Conservation (phyloP, 208 protist species). For the Leishmania turanica region DNA sequence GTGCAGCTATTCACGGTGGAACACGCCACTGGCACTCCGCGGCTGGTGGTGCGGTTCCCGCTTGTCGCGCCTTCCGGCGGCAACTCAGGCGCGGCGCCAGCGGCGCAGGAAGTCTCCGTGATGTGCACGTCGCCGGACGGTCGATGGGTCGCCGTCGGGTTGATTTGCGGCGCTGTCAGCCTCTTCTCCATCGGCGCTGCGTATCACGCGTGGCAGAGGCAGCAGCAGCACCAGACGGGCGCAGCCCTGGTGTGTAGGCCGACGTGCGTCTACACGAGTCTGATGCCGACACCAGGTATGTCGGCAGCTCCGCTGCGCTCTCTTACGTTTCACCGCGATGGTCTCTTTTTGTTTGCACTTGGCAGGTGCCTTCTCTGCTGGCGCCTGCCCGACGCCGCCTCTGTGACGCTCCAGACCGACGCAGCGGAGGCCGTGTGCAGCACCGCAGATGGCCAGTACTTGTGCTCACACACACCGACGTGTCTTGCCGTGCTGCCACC, state of each 20-base stretch:
- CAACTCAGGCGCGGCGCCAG: not conserved
- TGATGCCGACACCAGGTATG: constrained; percentile 20
- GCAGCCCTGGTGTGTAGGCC: constrained; percentile 15
- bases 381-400: constrained; percentile 9
- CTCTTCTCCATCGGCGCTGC: constrained; percentile 31
- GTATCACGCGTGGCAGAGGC: constrained; percentile 9
- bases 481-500: constrained; percentile 31
- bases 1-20: constrained; percentile 24
- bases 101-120: not conserved
- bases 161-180: constrained; percentile 19
- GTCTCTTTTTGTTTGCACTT: constrained; percentile 23
- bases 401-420: not conserved
- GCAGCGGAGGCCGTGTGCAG: not conserved
- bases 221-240: not conserved
- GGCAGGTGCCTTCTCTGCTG: constrained; percentile 23
- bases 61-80: not conserved
- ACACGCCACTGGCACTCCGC: not conserved
- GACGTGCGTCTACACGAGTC: constrained; percentile 14
- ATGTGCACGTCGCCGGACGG: constrained; percentile 23
- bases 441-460: constrained; percentile 20
- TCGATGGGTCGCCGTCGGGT: constrained; percentile 32
- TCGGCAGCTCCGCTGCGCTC: constrained; percentile 6
- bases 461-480: constrained; percentile 16
- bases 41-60: constrained; percentile 16
- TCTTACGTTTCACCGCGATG: constrained; percentile 22